A percentile compares a stretch with the other conserved stretches of the same genome.
Conservation (phyloP, 441 rosid species). For the Populus hybrid region DNA sequence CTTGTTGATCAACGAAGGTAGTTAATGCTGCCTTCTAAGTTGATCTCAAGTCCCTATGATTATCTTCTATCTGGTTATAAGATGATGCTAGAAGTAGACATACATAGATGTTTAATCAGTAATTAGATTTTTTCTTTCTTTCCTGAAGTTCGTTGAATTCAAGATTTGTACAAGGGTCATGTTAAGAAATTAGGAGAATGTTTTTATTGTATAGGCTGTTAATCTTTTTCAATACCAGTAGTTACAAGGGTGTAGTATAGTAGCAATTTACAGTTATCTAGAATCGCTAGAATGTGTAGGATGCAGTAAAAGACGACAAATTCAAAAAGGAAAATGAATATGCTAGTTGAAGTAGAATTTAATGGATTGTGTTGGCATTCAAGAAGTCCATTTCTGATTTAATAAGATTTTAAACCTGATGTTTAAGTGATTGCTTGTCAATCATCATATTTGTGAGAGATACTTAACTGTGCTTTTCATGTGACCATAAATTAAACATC, state of each 20-base stretch:
- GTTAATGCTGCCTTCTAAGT: not conserved
- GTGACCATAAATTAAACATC: not conserved
- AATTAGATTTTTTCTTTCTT: too few relatives aligned
- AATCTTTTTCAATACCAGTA: not conserved
- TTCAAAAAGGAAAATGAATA: not conserved
- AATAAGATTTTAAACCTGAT: not conserved
- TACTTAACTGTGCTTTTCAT: not conserved
- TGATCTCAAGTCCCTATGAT: not conserved
- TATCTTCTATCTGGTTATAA: not conserved
- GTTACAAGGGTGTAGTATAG: not conserved
- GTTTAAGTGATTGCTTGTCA: not conserved
- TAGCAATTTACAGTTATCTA: not conserved
- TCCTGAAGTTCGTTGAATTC: not conserved
- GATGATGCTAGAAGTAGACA: not conserved
- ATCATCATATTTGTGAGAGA: not conserved
- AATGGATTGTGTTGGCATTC: not conserved
- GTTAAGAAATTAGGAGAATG: not conserved
- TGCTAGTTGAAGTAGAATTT: not conserved
- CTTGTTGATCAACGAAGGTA: not conserved
- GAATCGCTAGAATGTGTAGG: not conserved
- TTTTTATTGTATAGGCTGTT: not conserved
- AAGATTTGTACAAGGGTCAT: not conserved
- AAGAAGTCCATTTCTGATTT: not conserved
- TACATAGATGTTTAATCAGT: not conserved
- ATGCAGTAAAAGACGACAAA: not conserved